Percentiles rank a stretch among this genome's conserved stretches.
These are phyloP conservation scores for Podospora bellae-mahoneyi DNA, from an alignment of 495 filamentous ascomycete species.

Conservation along the genomic window DNA sequence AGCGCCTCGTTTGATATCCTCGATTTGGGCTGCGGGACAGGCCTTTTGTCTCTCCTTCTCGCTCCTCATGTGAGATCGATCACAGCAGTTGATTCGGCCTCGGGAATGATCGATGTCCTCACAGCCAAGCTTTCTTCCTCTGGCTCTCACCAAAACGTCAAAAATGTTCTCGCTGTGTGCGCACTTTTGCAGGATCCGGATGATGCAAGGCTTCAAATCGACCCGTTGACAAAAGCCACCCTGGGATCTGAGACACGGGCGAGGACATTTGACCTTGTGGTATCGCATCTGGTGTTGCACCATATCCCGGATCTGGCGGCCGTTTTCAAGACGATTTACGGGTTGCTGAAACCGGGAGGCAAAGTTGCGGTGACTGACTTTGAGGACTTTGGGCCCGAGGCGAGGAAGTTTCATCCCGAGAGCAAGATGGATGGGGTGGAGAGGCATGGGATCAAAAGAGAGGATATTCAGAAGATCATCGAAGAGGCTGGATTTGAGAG, in stretches of 20 bases:
- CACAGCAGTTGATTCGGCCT: slow-evolving; percentile 49
- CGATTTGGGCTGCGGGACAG: slow-evolving; percentile 58
- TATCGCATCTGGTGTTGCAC: slow-evolving; percentile 53
- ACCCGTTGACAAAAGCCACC: slow-evolving; percentile 18
- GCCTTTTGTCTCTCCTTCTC: slow-evolving; percentile 48
- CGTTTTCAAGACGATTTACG: slow-evolving; percentile 42
- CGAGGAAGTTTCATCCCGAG: slow-evolving; percentile 49
- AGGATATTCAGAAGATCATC: slow-evolving; percentile 40
- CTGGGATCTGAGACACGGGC: not conserved
- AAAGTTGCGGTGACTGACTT: slow-evolving; percentile 53
- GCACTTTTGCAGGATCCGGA: slow-evolving; percentile 20
- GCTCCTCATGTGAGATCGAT: slow-evolving; percentile 41
- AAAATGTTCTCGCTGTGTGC: slow-evolving; percentile 23
- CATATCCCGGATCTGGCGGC: slow-evolving; percentile 46
- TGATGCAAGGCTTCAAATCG: slow-evolving; percentile 27
- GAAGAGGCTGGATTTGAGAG: slow-evolving; percentile 46
- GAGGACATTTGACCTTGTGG: slow-evolving; percentile 45
- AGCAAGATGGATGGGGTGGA: slow-evolving; percentile 51
- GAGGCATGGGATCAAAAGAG: slow-evolving; percentile 48
- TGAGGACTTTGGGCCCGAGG: slow-evolving; percentile 54
- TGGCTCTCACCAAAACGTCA: slow-evolving; percentile 22
- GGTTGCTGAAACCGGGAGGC: slow-evolving; percentile 43
- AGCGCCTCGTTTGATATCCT: slow-evolving; percentile 39
- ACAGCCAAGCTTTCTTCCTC: slow-evolving; percentile 35
- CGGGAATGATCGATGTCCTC: slow-evolving; percentile 53